These are phyloP conservation scores for Xylaria venustula DNA, from an alignment of 495 filamentous ascomycete genomes.

Conservation along the genomic window DNA sequence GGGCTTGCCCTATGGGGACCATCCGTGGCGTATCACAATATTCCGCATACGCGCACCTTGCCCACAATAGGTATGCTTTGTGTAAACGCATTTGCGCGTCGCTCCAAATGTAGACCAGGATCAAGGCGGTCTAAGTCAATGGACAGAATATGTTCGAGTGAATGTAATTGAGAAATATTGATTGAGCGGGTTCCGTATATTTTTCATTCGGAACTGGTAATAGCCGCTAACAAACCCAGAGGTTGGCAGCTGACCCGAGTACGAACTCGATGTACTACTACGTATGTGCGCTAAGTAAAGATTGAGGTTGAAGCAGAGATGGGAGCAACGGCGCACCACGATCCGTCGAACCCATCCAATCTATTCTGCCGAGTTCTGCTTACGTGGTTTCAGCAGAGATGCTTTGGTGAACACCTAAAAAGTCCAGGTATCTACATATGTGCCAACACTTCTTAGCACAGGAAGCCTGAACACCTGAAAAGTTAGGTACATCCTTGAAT, in stretches of 20 bases:
- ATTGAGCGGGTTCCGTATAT: background rate
- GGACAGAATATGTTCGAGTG: background rate
- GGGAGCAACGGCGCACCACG: background rate
- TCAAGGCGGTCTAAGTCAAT: background rate
- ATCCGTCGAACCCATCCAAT: conserved; percentile 3
- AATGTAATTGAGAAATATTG: background rate
- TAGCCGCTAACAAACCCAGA: background rate
- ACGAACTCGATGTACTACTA: background rate
- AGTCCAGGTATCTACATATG: background rate
- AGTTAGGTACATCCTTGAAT: background rate
- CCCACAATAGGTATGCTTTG: background rate
- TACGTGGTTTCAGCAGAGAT: conserved; percentile 14
- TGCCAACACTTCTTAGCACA: background rate
- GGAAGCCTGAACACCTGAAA: no score
- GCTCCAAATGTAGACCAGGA: background rate
- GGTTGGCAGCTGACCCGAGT: background rate
- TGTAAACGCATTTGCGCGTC: background rate
- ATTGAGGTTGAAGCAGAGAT: background rate
- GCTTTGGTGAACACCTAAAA: background rate
- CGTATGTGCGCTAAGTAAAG: background rate
- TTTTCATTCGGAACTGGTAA: no score
- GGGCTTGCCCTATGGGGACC: conserved; percentile 11
- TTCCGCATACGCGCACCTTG: background rate
- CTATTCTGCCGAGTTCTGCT: conserved; percentile 14
- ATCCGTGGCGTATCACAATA: conserved; percentile 3